Evolutionary conservation across 139 green algal species (phyloP).

Genomic region (Pleodorina starrii): DNA sequence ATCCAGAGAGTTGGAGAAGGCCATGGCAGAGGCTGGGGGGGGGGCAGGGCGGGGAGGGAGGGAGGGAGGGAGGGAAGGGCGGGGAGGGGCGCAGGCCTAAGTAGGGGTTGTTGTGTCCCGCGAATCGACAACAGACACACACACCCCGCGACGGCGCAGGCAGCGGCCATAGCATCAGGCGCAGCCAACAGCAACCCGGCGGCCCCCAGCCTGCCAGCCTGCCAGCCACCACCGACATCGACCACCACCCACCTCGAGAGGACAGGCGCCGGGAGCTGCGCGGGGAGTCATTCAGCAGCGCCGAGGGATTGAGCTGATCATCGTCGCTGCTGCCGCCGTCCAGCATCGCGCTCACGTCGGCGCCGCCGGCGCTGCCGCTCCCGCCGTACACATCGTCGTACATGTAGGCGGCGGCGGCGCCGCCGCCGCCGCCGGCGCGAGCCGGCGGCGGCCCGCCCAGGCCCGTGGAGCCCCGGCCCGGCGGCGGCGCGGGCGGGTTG

Average conservation of each 20-base stretch:
- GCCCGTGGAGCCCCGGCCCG: not conserved
- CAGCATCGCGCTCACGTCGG: not conserved
- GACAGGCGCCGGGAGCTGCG: slow-evolving; percentile 1
- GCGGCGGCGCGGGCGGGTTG: not conserved
- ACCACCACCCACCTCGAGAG: slow-evolving; percentile 19
- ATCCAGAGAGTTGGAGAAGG: slow-evolving; percentile 56
- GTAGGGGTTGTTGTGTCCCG: too few species aligned
- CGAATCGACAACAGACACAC: too few species aligned
- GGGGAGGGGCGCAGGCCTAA: not conserved
- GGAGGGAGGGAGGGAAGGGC: not conserved
- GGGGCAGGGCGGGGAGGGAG: not conserved
- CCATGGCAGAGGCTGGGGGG: slow-evolving; percentile 38
- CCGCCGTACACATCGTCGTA: not conserved
- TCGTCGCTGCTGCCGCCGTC: slow-evolving; percentile 28
- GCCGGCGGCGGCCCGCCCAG: not conserved
- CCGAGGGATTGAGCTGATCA: not conserved
- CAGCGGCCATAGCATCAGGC: too few species aligned
- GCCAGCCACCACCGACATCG: too few species aligned
- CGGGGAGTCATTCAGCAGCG: slow-evolving; percentile 14
- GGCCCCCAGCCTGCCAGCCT: too few species aligned
- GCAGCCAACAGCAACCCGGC: too few species aligned
- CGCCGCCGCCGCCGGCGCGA: not conserved
- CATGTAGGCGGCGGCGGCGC: not conserved
- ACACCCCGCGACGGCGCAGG: too few species aligned
- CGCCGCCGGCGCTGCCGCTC: not conserved